A percentile compares a stretch with the other conserved stretches of the same genome.
These are phyloP conservation scores for Wallacemonas sp. DNA, from an alignment of 208 protist genomes.

Conservation along the genomic window DNA sequence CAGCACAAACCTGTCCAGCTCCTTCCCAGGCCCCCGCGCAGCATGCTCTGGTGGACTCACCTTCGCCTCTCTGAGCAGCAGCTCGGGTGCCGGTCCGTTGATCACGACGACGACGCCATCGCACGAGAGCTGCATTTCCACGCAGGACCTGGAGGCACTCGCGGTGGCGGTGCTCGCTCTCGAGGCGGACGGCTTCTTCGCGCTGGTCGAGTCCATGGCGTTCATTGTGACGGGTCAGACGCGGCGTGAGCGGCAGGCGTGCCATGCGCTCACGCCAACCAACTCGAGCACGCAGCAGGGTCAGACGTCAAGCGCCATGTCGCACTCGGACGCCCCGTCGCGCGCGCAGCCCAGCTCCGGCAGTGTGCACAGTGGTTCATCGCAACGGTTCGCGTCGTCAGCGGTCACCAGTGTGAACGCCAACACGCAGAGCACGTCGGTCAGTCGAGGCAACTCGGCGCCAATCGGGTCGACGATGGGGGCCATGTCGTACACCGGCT, in stretches of 20 bases:
- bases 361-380: neutral
- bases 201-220: conserved; percentile 5
- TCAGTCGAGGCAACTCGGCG: conserved; percentile 1
- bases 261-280: neutral
- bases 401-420: too few species aligned
- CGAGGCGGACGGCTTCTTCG: neutral
- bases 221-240: conserved; percentile 7
- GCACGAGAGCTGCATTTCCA: neutral
- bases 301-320: neutral
- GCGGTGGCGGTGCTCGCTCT: conserved; percentile 1
- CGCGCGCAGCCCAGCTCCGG: neutral
- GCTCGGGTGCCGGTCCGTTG: too few species aligned
- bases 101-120: too few species aligned
- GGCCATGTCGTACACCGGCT: neutral
- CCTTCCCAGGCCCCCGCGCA: neutral
- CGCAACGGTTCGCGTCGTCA: neutral
- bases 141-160: neutral
- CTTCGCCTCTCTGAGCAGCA: too few species aligned
- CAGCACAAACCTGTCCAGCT: neutral
- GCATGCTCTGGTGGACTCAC: neutral
- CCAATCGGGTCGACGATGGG: too few species aligned
- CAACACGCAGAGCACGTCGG: neutral
- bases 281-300: conserved; percentile 1
- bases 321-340: neutral
- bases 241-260: neutral